Conservation (phyloP, 2,329 filamentous ascomycete species). For the Juglanconis juglandina region DNA sequence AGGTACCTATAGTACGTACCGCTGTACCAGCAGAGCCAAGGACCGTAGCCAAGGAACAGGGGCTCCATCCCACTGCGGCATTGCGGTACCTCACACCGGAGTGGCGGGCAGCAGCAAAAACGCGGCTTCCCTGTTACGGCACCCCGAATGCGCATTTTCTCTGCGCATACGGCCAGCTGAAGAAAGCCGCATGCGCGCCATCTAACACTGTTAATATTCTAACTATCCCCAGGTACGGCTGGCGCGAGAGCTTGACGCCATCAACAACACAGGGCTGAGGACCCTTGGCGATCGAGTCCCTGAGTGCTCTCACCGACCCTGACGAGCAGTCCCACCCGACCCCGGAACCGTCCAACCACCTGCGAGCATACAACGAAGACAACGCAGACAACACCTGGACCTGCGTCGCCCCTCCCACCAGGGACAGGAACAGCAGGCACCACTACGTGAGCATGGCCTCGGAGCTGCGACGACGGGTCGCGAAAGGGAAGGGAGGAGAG, state of each 20-base stretch:
- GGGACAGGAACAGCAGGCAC: neutral
- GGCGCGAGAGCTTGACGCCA: neutral
- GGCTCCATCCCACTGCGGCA: too few relatives aligned
- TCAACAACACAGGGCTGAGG: neutral
- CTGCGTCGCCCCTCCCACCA: neutral
- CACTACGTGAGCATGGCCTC: slow-evolving; percentile 14
- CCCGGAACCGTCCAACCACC: neutral
- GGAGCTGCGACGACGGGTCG: slow-evolving; percentile 20
- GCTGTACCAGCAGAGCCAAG: too few relatives aligned
- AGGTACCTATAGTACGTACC: neutral
- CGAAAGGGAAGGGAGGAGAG: slow-evolving; percentile 19
- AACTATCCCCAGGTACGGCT: slow-evolving; percentile 7
- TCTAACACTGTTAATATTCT: neutral
- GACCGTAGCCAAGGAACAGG: too few relatives aligned
- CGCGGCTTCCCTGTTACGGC: slow-evolving; percentile 10
- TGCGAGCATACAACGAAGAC: neutral
- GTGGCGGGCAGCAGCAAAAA: neutral
- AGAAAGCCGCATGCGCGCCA: neutral
- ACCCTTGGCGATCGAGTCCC: neutral
- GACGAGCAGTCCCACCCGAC: neutral
- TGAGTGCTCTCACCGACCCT: neutral
- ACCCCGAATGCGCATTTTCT: slow-evolving; percentile 3
- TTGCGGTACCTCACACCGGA: too few relatives aligned
- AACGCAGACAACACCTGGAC: neutral
- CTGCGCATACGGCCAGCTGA: neutral